phyloP scores from a whole-genome alignment of 129 eudicot genomes.

The Logfia minima region DNA sequence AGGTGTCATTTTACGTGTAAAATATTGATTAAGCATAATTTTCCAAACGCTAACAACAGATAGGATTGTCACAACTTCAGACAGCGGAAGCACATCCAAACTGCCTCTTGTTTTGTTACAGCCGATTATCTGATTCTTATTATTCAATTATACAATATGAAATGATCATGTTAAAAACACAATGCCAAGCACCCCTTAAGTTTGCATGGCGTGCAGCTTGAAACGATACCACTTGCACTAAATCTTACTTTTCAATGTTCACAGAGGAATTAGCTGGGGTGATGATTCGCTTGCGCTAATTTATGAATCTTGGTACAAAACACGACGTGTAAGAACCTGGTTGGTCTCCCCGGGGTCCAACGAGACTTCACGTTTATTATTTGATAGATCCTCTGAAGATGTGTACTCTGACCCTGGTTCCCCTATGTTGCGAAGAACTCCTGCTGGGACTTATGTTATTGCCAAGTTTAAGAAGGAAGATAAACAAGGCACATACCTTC shows the following conservation, averaged over 20 bases:
- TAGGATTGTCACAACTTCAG: neutral
- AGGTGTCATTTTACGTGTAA: neutral
- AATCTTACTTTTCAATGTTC: slow-evolving; percentile 15
- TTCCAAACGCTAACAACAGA: neutral
- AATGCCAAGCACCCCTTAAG: neutral
- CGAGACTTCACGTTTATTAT: slow-evolving; percentile 63
- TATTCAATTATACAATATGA: neutral
- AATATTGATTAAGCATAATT: neutral
- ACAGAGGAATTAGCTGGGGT: slow-evolving; percentile 95
- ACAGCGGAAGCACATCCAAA: neutral
- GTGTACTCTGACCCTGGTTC: slow-evolving; percentile 99
- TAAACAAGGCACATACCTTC: slow-evolving; percentile 53
- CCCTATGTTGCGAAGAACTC: slow-evolving; percentile 88
- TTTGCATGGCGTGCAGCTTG: neutral
- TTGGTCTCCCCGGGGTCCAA: slow-evolving; percentile 68
- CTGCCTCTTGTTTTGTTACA: neutral
- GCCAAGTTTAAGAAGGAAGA: slow-evolving; percentile 78
- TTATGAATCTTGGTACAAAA: slow-evolving; percentile 94
- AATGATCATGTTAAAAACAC: neutral
- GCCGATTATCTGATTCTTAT: neutral
- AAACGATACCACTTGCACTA: neutral
- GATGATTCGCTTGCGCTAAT: slow-evolving; percentile 93
- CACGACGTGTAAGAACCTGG: slow-evolving; percentile 80
- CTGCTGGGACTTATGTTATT: slow-evolving; percentile 74
- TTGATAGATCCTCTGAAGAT: slow-evolving; percentile 94